These are phyloP conservation scores for Sclerotinia nivalis DNA, from an alignment of 2,329 filamentous ascomycete genomes.

Conservation along the genomic window DNA sequence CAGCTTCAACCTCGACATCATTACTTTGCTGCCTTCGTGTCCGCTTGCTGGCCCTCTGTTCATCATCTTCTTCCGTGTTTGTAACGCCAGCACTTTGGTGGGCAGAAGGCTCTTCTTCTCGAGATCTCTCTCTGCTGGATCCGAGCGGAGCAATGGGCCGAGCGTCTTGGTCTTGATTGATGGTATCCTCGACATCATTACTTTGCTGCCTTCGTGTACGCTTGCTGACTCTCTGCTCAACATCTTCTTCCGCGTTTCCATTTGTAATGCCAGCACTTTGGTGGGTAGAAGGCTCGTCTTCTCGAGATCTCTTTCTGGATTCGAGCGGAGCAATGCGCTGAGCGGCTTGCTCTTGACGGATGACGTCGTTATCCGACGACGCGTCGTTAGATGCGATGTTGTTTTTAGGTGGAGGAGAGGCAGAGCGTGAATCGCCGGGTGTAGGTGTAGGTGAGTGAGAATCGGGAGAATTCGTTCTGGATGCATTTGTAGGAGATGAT, in stretches of 20 bases:
- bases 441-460: slow-evolving; percentile 23
- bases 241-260: not conserved
- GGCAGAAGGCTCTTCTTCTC: slow-evolving; percentile 5
- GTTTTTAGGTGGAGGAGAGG: slow-evolving; percentile 12
- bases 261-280: not conserved
- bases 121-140: slow-evolving; percentile 19
- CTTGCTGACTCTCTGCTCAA: slow-evolving; percentile 6
- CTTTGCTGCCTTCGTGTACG: slow-evolving; percentile 13
- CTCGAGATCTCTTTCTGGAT: slow-evolving; percentile 21
- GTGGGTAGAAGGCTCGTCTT: not conserved
- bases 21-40: slow-evolving; percentile 4
- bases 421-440: slow-evolving; percentile 14
- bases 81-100: not conserved
- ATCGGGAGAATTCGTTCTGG: slow-evolving; percentile 4
- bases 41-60: slow-evolving; percentile 17
- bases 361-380: slow-evolving; percentile 19
- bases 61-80: not conserved
- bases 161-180: slow-evolving; percentile 1
- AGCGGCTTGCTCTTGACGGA: not conserved
- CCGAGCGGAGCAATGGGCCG: not conserved
- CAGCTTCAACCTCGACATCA: not conserved
- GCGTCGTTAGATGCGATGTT: slow-evolving; percentile 1
- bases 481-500: slow-evolving; percentile 1
- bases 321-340: not conserved
- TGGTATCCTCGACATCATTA: not conserved